Base-by-base conservation (phyloP, 345 rosid genomes). In the Salix koriyanagi region DNA sequence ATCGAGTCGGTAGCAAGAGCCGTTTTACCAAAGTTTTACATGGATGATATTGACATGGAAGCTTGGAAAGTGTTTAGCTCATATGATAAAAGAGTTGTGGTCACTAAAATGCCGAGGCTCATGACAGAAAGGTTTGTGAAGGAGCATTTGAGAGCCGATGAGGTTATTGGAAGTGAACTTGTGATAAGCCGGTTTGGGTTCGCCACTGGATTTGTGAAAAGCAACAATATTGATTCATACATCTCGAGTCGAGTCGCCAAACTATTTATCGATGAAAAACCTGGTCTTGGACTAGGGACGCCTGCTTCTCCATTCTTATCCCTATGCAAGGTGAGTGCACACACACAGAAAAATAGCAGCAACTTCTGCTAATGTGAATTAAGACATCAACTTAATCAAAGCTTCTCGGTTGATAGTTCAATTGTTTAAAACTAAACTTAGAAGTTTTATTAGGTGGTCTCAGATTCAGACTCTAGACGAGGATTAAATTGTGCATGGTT, bases 1-100 rank as follows among this genome's bases (percentile, higher is more conserved):
- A 89, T 94, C 16, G 87, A 90, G 75, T 87, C 94, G 2, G 94
- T 94, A 70, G 92, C 97, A 15, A 82, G 98, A 76, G 98, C 98
- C 0, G 97, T 94, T 41, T 71, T 92, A 82, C 97, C 98, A 0
- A 94, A 92, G 83, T 94, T 94, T 73, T 92, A 79, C 75, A 87
- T 86, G 97, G 97, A 91, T 61, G 94, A 90, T 77, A n/a, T 92
- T 65, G 86, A 88, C 54, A 79, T 83, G 81, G 89, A 88, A 37
- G 92, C 95, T 2, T 94, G 98, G 97, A 87, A 75, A 68, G 89
- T 84, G 74, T 91, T 91, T 79, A 85, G 89, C 68, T 81, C 86
- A 2, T 76, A 68, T 39, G 94, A 86, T 4, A 92, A 46, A 74
- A 84, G 91, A 81, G 92, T 91, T 48, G 90, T 89, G 78, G 95